These are phyloP conservation scores for Komagataella populi DNA, from an alignment of 805 yeast species.

Conservation along the genomic window DNA sequence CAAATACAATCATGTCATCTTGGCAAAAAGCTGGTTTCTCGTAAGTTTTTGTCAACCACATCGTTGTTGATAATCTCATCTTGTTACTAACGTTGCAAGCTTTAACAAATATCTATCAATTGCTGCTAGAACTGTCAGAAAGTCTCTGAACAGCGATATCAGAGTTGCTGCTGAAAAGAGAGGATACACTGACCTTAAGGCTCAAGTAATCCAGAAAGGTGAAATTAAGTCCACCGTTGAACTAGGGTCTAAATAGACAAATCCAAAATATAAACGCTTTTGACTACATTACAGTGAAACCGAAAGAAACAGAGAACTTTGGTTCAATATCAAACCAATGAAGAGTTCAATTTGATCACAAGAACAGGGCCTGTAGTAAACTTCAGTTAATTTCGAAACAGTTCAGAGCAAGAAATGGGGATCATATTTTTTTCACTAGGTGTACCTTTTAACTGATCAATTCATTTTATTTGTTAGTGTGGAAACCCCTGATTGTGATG, in stretches of 20 bases:
- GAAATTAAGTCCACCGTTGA: constrained; percentile 10
- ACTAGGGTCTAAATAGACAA: not conserved
- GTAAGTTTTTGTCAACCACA: constrained; percentile 19
- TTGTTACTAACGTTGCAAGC: constrained; percentile 15
- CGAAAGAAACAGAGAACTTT: not conserved
- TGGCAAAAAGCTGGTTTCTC: constrained; percentile 61
- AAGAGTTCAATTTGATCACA: too few species aligned
- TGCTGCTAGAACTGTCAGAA: constrained; percentile 82
- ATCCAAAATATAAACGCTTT: not conserved
- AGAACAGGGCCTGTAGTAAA: not conserved
- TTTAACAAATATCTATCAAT: constrained; percentile 83
- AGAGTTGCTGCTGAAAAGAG: constrained; percentile 64
- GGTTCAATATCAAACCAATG: too few species aligned
- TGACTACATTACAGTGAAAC: not conserved
- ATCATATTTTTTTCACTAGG: not conserved
- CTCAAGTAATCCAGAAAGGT: constrained; percentile 63
- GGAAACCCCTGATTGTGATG: not conserved
- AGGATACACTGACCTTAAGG: constrained; percentile 61
- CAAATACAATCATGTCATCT: constrained; percentile 27
- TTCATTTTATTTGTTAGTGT: not conserved
- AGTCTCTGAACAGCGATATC: constrained; percentile 76
- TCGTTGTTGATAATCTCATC: not conserved
- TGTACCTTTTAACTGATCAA: not conserved
- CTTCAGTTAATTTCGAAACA: not conserved
- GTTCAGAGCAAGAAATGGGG: not conserved